Evolutionary conservation across 305 asterid genomes (phyloP).

Genomic region (Euphrasia arctica): DNA sequence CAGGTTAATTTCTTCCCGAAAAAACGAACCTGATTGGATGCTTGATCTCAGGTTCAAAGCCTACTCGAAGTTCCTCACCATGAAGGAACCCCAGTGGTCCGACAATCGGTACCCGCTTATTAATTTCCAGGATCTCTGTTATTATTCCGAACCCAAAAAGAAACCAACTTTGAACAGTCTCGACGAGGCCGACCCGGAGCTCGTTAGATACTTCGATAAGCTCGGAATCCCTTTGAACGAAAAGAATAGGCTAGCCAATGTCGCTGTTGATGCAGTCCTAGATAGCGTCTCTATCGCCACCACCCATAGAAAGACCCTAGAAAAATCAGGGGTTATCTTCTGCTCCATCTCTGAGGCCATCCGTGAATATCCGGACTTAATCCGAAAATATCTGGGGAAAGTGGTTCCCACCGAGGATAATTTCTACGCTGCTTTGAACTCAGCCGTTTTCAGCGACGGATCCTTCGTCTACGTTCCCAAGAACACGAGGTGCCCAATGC

Average conservation of each 20-base stretch:
- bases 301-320: constrained; percentile 81
- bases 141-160: constrained; percentile 88
- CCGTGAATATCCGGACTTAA: constrained; percentile 73
- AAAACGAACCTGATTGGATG: constrained; percentile 94
- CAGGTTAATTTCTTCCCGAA: constrained; percentile 72
- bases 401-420: constrained; percentile 91
- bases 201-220: constrained; percentile 70
- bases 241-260: constrained; percentile 78
- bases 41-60: constrained; percentile 73
- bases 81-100: constrained; percentile 92
- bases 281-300: constrained; percentile 96
- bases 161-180: constrained; percentile 81
- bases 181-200: constrained; percentile 90
- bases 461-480: constrained; percentile 90
- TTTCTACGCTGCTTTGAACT: constrained; percentile 74
- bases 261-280: constrained; percentile 90
- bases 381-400: constrained; percentile 69
- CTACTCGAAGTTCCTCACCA: constrained; percentile 53
- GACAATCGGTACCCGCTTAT: constrained; percentile 71
- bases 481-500: constrained; percentile 90
- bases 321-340: constrained; percentile 84
- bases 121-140: constrained; percentile 71
- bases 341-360: constrained; percentile 96
- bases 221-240: constrained; percentile 88
- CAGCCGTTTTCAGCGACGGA: constrained; percentile 97